Conservation (phyloP, 208 protist genomes). For the Eutreptiella sp. region DNA sequence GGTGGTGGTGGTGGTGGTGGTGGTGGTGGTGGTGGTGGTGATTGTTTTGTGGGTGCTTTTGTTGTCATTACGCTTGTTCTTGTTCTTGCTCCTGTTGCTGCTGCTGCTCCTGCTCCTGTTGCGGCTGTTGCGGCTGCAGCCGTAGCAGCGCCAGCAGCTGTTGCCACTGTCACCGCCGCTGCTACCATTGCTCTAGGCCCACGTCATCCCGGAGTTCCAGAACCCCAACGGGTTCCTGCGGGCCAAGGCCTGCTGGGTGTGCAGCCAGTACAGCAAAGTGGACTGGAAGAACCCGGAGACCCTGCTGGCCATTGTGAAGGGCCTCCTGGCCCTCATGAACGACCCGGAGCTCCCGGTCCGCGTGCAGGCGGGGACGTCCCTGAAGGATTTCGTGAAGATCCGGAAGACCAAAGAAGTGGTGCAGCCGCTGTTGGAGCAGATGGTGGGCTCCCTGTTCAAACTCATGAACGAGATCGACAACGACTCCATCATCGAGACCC, state of each 20-base stretch:
- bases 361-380: conserved; percentile 68
- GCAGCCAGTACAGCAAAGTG: conserved; percentile 56
- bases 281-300: conserved; percentile 55
- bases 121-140: too few relatives aligned
- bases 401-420: conserved; percentile 59
- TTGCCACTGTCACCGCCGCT: too few relatives aligned
- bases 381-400: conserved; percentile 68
- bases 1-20: too few relatives aligned
- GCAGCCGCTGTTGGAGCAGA: conserved; percentile 64
- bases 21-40: too few relatives aligned
- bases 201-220: conserved; percentile 58
- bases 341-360: conserved; percentile 72
- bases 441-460: conserved; percentile 79
- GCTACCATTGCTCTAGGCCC: conserved; percentile 30
- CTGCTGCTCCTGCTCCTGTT: too few relatives aligned
- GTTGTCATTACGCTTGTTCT: too few relatives aligned
- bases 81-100: too few relatives aligned
- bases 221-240: conserved; percentile 69
- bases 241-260: conserved; percentile 60
- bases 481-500: conserved; percentile 71
- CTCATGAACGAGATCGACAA: conserved; percentile 80
- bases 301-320: conserved; percentile 52
- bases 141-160: too few relatives aligned
- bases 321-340: conserved; percentile 60
- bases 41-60: too few relatives aligned